Percentiles rank a stretch among this genome's conserved stretches.
Evolutionary conservation across 2,329 filamentous ascomycete genomes (phyloP).

Genomic region (Pleoardoris graminearum): DNA sequence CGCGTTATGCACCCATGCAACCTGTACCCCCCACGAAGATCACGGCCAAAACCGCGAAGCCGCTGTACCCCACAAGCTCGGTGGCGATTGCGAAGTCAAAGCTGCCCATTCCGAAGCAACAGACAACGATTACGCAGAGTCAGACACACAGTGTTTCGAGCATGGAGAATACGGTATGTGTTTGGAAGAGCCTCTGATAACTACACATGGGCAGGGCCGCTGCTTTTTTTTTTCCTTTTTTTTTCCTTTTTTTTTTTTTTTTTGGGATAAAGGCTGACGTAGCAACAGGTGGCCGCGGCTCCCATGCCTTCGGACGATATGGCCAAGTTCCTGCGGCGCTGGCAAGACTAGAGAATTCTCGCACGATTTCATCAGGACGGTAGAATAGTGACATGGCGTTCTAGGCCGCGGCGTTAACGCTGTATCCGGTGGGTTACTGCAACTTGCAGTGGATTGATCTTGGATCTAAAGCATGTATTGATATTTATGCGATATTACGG

Average conservation of each 20-base stretch:
- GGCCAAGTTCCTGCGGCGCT: slow-evolving; percentile 61
- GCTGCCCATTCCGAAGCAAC: slow-evolving; percentile 50
- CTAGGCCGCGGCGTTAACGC: background rate
- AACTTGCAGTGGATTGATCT: background rate
- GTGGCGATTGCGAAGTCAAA: slow-evolving; percentile 57
- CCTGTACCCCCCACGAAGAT: slow-evolving; percentile 63
- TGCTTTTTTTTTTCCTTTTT: too few species aligned
- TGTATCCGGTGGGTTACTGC: background rate
- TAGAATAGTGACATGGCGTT: background rate
- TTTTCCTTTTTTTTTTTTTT: too few species aligned
- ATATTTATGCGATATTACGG: background rate
- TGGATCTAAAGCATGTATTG: background rate
- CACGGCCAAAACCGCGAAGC: slow-evolving; percentile 55
- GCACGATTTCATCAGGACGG: background rate
- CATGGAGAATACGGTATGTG: slow-evolving; percentile 63
- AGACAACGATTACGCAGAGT: slow-evolving; percentile 57
- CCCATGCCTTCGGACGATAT: slow-evolving; percentile 57
- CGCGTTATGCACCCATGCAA: slow-evolving; percentile 65
- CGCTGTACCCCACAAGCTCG: slow-evolving; percentile 59
- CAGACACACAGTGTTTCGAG: slow-evolving; percentile 57
- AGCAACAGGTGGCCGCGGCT: slow-evolving; percentile 60
- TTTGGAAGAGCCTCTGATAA: background rate
- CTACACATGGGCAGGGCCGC: too few species aligned
- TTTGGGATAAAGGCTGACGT: too few species aligned
- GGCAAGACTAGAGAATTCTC: slow-evolving; percentile 56